Evolutionary conservation across 768 basidiomycete species (phyloP).

Genomic region (Dentipellis fragilis): DNA sequence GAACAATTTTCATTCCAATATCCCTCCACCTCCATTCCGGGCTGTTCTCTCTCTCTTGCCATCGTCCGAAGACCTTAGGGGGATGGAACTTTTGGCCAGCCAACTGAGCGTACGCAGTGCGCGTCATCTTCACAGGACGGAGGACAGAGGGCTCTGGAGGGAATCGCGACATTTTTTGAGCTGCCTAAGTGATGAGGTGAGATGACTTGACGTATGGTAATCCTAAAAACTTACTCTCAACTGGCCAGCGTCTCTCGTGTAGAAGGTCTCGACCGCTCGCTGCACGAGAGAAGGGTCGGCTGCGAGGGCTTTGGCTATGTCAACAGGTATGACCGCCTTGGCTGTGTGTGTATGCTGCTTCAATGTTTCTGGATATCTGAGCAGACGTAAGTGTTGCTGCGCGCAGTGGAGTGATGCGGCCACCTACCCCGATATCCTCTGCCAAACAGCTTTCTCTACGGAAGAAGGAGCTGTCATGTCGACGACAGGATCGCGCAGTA

Average conservation of each 20-base stretch:
- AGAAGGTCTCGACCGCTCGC: conserved; percentile 85
- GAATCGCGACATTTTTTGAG: conserved; percentile 85
- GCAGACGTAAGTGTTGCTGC: neutral
- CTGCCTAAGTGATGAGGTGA: conserved; percentile 38
- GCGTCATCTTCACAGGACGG: conserved; percentile 64
- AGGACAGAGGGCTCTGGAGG: conserved; percentile 60
- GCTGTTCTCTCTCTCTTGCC: conserved; percentile 51
- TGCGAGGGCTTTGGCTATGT: conserved; percentile 66
- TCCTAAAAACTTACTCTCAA: conserved; percentile 51
- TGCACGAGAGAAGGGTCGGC: conserved; percentile 64
- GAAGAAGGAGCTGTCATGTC: conserved; percentile 50
- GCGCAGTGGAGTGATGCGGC: neutral
- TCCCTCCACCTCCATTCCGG: conserved; percentile 72
- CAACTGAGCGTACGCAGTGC: conserved; percentile 90
- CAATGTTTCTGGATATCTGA: conserved; percentile 62
- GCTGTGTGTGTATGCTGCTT: conserved; percentile 66
- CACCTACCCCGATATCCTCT: conserved; percentile 52
- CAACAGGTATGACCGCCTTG: conserved; percentile 69
- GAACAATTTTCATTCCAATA: conserved; percentile 87
- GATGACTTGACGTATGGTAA: neutral
- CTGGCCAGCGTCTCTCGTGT: conserved; percentile 88
- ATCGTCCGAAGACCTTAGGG: conserved; percentile 79
- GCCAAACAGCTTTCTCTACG: conserved; percentile 62
- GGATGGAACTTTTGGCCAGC: conserved; percentile 87
- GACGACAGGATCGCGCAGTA: conserved; percentile 43